phyloP scores from a whole-genome alignment of 2,329 filamentous ascomycete species.

The Pseudogymnoascus sp. region DNA sequence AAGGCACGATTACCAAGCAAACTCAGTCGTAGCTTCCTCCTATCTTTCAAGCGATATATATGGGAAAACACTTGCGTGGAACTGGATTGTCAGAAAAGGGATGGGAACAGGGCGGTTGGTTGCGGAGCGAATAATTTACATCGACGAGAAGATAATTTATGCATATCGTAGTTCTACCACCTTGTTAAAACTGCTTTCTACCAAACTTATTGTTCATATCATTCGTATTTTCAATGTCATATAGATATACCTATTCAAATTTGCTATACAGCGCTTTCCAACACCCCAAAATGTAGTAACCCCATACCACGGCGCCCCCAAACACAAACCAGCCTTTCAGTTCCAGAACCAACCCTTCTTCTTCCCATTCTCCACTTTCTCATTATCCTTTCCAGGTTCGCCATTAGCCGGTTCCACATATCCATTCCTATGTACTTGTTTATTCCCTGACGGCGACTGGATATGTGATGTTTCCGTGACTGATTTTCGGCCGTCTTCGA shows the following conservation, averaged over 20 bases:
- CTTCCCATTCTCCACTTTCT: conserved; percentile 8
- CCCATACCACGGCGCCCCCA: neutral
- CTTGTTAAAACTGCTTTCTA: neutral
- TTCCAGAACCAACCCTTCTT: conserved; percentile 24
- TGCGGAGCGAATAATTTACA: neutral
- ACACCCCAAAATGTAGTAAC: neutral
- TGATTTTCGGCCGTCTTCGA: conserved; percentile 20
- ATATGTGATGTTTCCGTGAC: conserved; percentile 18
- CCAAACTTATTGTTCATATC: neutral
- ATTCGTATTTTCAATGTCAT: neutral
- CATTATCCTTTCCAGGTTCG: neutral
- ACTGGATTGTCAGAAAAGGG: neutral
- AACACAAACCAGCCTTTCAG: conserved; percentile 8
- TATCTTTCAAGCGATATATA: neutral
- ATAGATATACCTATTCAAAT: neutral
- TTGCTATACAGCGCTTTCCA: neutral
- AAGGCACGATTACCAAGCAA: neutral
- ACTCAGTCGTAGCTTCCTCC: neutral
- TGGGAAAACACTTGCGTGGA: neutral
- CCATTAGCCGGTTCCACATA: neutral
- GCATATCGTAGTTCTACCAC: neutral
- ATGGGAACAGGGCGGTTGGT: neutral
- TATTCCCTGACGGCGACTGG: conserved; percentile 11
- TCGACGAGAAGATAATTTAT: neutral
- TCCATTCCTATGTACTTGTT: neutral